Percentiles rank a stretch among this genome's conserved stretches.
Evolutionary conservation across 805 yeast species (phyloP).

Genomic region (Grigorovia jiainica): DNA sequence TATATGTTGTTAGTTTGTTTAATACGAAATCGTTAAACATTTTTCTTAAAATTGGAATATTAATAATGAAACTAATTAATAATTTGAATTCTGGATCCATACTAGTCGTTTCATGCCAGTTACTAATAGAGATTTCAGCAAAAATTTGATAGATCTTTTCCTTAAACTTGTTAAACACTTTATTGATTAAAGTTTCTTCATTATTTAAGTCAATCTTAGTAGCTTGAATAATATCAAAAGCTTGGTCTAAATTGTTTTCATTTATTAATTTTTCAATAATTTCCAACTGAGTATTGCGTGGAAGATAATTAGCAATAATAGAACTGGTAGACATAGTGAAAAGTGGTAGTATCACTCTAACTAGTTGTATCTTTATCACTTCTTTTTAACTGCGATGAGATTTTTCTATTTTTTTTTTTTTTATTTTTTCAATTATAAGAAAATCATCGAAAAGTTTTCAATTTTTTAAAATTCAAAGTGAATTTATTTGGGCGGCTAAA

Average conservation of each 20-base stretch:
- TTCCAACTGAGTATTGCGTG: constrained; percentile 6
- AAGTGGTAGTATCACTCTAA: not conserved
- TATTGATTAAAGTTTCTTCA: not conserved
- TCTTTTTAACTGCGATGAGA: too few relatives aligned
- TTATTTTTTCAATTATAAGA: too few relatives aligned
- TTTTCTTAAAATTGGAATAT: constrained; percentile 6
- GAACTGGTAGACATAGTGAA: constrained; percentile 1
- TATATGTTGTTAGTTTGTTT: constrained; percentile 3
- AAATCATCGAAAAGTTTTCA: too few relatives aligned
- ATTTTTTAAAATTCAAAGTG: too few relatives aligned
- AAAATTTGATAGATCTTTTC: not conserved
- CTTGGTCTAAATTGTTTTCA: constrained; percentile 7
- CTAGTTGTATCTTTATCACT: not conserved
- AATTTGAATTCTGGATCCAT: constrained; percentile 4
- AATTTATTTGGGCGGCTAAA: too few relatives aligned
- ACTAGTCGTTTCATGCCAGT: not conserved
- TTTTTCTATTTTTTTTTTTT: too few relatives aligned
- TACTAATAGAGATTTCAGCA: not conserved
- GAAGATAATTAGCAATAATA: constrained; percentile 8
- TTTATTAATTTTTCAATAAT: constrained; percentile 9
- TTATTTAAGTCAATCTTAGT: constrained; percentile 5
- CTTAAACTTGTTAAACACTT: constrained; percentile 3
- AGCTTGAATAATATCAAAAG: constrained; percentile 8
- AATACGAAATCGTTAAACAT: constrained; percentile 10
- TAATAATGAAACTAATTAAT: constrained; percentile 5